These are phyloP conservation scores for Trichomonascaceae sp. DNA, from an alignment of 1,139 yeast genomes.

Conservation along the genomic window DNA sequence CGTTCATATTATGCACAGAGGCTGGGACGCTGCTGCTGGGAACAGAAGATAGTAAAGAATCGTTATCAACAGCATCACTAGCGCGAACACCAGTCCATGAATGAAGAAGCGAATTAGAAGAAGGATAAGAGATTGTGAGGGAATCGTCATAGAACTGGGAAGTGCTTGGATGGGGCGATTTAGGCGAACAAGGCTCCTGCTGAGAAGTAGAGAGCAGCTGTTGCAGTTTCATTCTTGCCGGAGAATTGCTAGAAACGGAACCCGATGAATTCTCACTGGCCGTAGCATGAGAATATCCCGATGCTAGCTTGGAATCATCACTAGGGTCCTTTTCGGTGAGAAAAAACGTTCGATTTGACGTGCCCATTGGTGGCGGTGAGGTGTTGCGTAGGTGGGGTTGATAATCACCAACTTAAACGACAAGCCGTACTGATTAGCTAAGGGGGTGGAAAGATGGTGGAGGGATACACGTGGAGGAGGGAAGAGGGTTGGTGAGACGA, in stretches of 20 bases:
- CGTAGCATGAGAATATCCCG: neutral
- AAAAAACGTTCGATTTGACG: constrained; percentile 6
- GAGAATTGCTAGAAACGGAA: neutral
- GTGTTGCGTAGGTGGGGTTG: neutral
- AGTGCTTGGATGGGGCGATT: neutral
- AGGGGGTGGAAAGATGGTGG: neutral
- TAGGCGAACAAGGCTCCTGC: neutral
- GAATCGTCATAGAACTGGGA: neutral
- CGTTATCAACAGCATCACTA: constrained; percentile 1
- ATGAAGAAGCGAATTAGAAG: constrained; percentile 1
- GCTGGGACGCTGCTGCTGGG: constrained; percentile 1
- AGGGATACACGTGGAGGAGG: neutral
- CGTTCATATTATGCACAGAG: neutral
- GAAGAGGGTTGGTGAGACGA: neutral
- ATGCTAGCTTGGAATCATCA: neutral
- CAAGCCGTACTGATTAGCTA: neutral
- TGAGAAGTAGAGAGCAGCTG: neutral
- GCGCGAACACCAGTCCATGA: constrained; percentile 5
- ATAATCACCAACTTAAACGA: neutral
- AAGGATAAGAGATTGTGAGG: constrained; percentile 1
- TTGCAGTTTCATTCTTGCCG: neutral
- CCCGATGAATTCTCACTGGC: neutral
- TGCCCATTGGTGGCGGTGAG: constrained; percentile 6
- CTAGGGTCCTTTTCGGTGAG: constrained; percentile 6
- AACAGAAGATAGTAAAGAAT: constrained; percentile 4